Evolutionary conservation across 495 filamentous ascomycete species (phyloP), one percentile per base, ranked within the genome.

Genomic region (Aspergillus wentii): DNA sequence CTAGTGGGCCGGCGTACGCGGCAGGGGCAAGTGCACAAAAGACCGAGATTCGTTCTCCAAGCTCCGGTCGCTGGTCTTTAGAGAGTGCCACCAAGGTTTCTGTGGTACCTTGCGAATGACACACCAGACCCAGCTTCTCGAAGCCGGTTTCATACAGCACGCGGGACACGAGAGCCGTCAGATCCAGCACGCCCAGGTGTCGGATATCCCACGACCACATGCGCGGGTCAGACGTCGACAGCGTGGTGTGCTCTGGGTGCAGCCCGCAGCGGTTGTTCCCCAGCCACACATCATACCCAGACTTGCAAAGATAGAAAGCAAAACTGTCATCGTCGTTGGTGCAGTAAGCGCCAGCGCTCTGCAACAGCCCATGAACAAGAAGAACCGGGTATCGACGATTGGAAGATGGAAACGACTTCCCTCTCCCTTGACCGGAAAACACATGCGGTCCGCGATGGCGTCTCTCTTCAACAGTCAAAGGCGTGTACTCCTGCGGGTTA

Each of bases 171-270:
- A 96, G 72, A 1, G 89, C 88, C 1, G 92, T 72, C n/a, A 97
- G 75, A 56, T 97, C 91, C 43, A 94, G 76, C 0, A 86, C 80
- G 10, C 91, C 92, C 80, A 96, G 91, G 61, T 95, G 88, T 0
- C 86, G 78, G 39, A 96, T 94, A 51, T 94, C 95, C 91, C 91
- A 97, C 8, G 82, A 76, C 91, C 91, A 97, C 88, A 97, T 95
- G 14, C 90, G 77, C 5, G 91, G 91, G 51, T 97, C 91, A 13
- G 65, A 65, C 41, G 82, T 76, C 1, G 69, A 67, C 30, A 97
- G 68, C 9, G 80, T 65, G 1, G 72, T 76, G 49, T 97, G 91
- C 43, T 78, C 71, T 2, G 91, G 89, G 1, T 72, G 53, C 54
- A 91, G 84, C 9, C 90, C 92, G 55, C 92, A 96, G 16, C 91